A percentile compares a stretch with the other conserved stretches of the same genome.
These are phyloP conservation scores for Ciborinia camelliae DNA, from an alignment of 2,329 filamentous ascomycete genomes.

Conservation along the genomic window DNA sequence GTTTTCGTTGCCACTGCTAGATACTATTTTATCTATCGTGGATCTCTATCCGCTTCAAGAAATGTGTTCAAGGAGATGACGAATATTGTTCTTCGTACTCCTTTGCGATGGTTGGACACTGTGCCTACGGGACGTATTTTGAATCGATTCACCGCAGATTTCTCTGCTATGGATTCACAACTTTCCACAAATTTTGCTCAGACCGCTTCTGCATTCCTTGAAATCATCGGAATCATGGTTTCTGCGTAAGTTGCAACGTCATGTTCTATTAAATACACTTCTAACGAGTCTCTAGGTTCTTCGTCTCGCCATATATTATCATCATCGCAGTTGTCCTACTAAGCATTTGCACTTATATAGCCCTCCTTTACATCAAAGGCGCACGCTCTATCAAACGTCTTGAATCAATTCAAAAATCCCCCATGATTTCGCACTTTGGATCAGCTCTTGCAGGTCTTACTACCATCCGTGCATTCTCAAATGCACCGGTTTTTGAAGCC, in stretches of 20 bases:
- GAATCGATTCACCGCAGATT: conserved; percentile 74
- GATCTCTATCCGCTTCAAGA: conserved; percentile 63
- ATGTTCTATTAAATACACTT: background rate
- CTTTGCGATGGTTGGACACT: conserved; percentile 72
- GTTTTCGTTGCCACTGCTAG: conserved; percentile 48
- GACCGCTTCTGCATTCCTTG: conserved; percentile 53
- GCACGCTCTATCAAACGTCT: conserved; percentile 71
- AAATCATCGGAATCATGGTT: conserved; percentile 60
- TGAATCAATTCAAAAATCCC: conserved; percentile 70
- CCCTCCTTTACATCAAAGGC: conserved; percentile 56
- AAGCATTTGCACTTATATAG: conserved; percentile 42
- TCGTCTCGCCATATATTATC: conserved; percentile 65
- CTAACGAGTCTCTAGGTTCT: conserved; percentile 30
- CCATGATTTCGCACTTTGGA: conserved; percentile 66
- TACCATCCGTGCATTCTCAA: conserved; percentile 71
- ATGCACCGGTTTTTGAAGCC: conserved; percentile 60
- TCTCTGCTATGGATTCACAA: conserved; percentile 65
- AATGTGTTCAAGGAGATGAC: conserved; percentile 63
- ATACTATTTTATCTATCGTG: conserved; percentile 59
- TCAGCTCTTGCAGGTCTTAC: conserved; percentile 66
- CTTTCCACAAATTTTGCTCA: conserved; percentile 61
- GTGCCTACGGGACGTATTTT: conserved; percentile 70
- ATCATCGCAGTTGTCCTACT: conserved; percentile 47
- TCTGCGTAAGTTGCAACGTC: conserved; percentile 44
- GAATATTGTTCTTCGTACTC: conserved; percentile 63